Base-by-base conservation (phyloP, 257 asterid genomes). In the Ophiorrhiza pumila region DNA sequence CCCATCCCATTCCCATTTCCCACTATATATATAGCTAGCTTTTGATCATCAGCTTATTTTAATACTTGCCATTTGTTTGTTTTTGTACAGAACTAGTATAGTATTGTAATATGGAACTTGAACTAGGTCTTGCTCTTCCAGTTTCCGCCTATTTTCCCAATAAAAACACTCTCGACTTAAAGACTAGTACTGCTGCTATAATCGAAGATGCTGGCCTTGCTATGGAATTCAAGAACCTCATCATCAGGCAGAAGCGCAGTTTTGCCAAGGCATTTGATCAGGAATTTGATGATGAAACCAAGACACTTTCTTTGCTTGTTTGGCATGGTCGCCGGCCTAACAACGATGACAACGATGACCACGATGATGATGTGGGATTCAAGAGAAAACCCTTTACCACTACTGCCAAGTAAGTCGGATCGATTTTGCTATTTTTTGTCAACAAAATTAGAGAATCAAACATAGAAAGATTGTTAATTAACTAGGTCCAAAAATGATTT, bases 121-220 rank as follows among this genome's bases (percentile, higher is more conserved):
- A 89, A 63, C 83, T 89, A 7, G 87, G 88, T 17, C 85, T 89
- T 68, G 88, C 83, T 49, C 91, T 80, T 65, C 61, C 78, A 32
- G 46, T 71, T 69, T 62, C 52, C 9, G 4, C 68, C 58, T 55
- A 72, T 61, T 72, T 76, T 66, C 57, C 85, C 83, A 1, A 12
- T 25, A n/a, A 52, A 58, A 58, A n/a, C n/a, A 58, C 6, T 25
- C 41, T 62, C 13, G 57, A 70, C 65, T 74, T 63, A 35, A 79
- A 73, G 50, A 55, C 13, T 17, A 49, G 20, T 22, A 35, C 41
- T n/a, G 18, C 18, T n/a, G 42, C 47, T 11, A 17, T 23, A 25
- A 55, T 25, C 34, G 22, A 35, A 13, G 34, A 23, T 34, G 32
- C 8, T 25, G 31, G 57, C 25, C 20, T 23, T 4, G 25, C 12